Percentiles rank a stretch among this genome's conserved stretches.
phyloP scores from a whole-genome alignment of 1,284 basidiomycete genomes.

The Cutaneotrichosporon mucoides region DNA sequence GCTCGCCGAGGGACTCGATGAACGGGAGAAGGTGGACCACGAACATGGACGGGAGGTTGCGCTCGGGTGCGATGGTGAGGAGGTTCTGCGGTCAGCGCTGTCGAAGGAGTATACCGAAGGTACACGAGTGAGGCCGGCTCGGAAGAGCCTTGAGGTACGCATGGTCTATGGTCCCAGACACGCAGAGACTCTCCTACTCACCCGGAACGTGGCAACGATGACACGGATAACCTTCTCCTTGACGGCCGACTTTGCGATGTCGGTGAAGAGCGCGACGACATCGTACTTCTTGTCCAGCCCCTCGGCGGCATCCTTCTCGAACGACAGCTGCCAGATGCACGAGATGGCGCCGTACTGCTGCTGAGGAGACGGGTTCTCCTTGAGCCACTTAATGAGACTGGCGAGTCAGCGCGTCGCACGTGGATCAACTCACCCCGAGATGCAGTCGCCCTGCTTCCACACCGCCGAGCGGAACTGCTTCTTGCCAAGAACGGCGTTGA shows the following conservation, averaged over 20 bases:
- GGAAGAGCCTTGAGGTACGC: too few relatives aligned
- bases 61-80: slow-evolving; percentile 56
- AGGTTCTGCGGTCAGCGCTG: slow-evolving; percentile 61
- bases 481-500: slow-evolving; percentile 78
- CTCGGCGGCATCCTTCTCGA: slow-evolving; percentile 77
- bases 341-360: slow-evolving; percentile 91
- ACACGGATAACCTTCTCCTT: slow-evolving; percentile 98
- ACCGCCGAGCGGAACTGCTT: slow-evolving; percentile 63
- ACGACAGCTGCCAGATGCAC: slow-evolving; percentile 91
- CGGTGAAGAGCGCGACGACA: slow-evolving; percentile 78
- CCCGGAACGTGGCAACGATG: slow-evolving; percentile 86
- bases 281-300: slow-evolving; percentile 85
- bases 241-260: slow-evolving; percentile 80
- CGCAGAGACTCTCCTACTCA: slow-evolving; percentile 41
- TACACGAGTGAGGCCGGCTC: too few relatives aligned
- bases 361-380: slow-evolving; percentile 66
- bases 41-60: slow-evolving; percentile 88
- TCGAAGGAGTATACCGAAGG: too few relatives aligned
- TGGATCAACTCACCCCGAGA: slow-evolving; percentile 42
- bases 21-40: slow-evolving; percentile 82
- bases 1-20: slow-evolving; percentile 70
- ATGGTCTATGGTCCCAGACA: too few relatives aligned
- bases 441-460: slow-evolving; percentile 50
- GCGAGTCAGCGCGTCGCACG: slow-evolving; percentile 7
- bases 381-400: slow-evolving; percentile 73